These are phyloP conservation scores for Daldinia concentrica DNA, from an alignment of 495 filamentous ascomycete genomes.

Conservation along the genomic window DNA sequence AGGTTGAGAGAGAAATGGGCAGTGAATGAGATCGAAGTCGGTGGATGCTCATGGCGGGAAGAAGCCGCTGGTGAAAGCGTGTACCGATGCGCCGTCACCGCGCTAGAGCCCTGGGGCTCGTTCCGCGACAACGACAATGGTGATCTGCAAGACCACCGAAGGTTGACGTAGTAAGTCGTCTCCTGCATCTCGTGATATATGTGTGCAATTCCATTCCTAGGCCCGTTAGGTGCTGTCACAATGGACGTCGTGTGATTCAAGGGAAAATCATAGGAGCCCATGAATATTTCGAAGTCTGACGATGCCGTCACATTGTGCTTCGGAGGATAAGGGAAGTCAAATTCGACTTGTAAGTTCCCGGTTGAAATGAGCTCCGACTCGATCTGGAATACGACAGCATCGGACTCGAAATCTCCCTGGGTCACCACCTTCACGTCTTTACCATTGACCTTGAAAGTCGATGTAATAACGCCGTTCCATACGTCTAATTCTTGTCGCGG, in stretches of 20 bases:
- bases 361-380: slow-evolving; percentile 44
- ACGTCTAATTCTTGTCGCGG: slow-evolving; percentile 49
- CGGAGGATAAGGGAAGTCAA: slow-evolving; percentile 55
- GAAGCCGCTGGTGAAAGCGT: slow-evolving; percentile 21
- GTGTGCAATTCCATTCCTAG: slow-evolving; percentile 32
- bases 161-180: slow-evolving; percentile 50
- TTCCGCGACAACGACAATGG: slow-evolving; percentile 35
- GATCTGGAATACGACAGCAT: slow-evolving; percentile 51
- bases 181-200: slow-evolving; percentile 51
- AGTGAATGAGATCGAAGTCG: slow-evolving; percentile 28
- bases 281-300: slow-evolving; percentile 45
- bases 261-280: slow-evolving; percentile 47
- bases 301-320: slow-evolving; percentile 41
- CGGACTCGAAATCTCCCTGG: slow-evolving; percentile 48
- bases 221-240: slow-evolving; percentile 15
- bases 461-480: slow-evolving; percentile 50
- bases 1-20: slow-evolving; percentile 32
- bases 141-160: slow-evolving; percentile 46
- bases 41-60: not conserved
- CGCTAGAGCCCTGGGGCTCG: slow-evolving; percentile 16
- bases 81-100: slow-evolving; percentile 34
- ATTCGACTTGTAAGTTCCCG: slow-evolving; percentile 48
- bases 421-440: slow-evolving; percentile 47
- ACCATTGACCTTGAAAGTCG: slow-evolving; percentile 47
- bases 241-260: slow-evolving; percentile 44